Percentiles rank a stretch among this genome's conserved stretches.
phyloP scores from a whole-genome alignment of 2,329 filamentous ascomycete genomes.

The Microsporum ferrugineum region DNA sequence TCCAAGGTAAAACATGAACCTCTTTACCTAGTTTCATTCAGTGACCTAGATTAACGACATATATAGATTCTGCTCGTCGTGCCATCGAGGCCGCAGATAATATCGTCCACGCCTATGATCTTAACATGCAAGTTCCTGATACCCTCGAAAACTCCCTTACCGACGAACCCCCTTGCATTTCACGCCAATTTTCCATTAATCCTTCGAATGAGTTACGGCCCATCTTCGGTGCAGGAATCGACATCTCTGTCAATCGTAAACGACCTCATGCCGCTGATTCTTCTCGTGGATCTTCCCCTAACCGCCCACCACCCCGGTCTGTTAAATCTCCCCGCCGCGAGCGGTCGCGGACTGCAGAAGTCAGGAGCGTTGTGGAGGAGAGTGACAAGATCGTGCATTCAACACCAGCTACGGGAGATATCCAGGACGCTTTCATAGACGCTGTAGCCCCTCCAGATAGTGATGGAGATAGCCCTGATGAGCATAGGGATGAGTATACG shows the following conservation, averaged over 20 bases:
- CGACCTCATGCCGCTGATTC: slow-evolving; percentile 34
- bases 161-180: slow-evolving; percentile 23
- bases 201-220: slow-evolving; percentile 26
- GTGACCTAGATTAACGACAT: slow-evolving; percentile 19
- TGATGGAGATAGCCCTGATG: slow-evolving; percentile 85
- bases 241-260: slow-evolving; percentile 35
- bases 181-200: slow-evolving; percentile 16
- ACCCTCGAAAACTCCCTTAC: slow-evolving; percentile 40
- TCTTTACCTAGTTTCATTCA: background rate
- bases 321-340: slow-evolving; percentile 24
- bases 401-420: slow-evolving; percentile 29
- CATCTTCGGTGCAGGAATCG: slow-evolving; percentile 34
- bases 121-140: slow-evolving; percentile 64
- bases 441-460: slow-evolving; percentile 23
- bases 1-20: slow-evolving; percentile 44
- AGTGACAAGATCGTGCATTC: slow-evolving; percentile 32
- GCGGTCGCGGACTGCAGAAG: slow-evolving; percentile 30
- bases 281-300: slow-evolving; percentile 24
- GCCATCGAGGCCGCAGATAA: slow-evolving; percentile 65
- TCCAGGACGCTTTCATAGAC: slow-evolving; percentile 23
- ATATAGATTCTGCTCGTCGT: slow-evolving; percentile 52
- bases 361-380: slow-evolving; percentile 34
- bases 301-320: slow-evolving; percentile 18
- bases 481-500: slow-evolving; percentile 42
- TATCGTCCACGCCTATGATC: slow-evolving; percentile 62